A percentile compares a stretch with the other conserved stretches of the same genome.
Conservation (phyloP, 805 yeast genomes). For the Metschnikowia hibisci region DNA sequence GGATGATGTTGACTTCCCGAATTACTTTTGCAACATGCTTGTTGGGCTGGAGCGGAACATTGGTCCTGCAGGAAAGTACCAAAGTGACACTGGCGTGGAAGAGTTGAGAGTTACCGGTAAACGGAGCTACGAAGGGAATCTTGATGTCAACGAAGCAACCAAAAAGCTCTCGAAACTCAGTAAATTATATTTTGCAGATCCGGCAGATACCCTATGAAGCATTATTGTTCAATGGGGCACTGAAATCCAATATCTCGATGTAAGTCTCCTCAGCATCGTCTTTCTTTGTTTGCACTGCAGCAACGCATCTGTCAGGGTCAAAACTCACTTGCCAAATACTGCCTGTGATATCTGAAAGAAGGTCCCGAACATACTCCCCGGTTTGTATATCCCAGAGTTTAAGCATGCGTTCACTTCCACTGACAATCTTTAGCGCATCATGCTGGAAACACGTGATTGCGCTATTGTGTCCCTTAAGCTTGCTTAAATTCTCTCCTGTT, state of each 20-base stretch:
- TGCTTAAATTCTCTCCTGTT: constrained; percentile 59
- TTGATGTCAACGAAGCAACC: constrained; percentile 32
- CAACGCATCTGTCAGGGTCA: constrained; percentile 78
- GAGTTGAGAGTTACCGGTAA: constrained; percentile 10
- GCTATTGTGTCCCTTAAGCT: constrained; percentile 74
- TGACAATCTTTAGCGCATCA: constrained; percentile 75
- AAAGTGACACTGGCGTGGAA: constrained; percentile 12
- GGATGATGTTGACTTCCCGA: constrained; percentile 12
- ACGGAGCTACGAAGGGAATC: constrained; percentile 19
- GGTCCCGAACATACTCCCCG: constrained; percentile 71
- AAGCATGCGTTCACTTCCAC: constrained; percentile 85
- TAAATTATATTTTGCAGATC: constrained; percentile 29
- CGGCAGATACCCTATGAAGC: constrained; percentile 1
- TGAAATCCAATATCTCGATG: constrained; percentile 83
- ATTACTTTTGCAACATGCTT: constrained; percentile 26
- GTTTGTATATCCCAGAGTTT: constrained; percentile 82
- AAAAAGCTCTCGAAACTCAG: constrained; percentile 33
- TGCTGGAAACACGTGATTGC: constrained; percentile 94
- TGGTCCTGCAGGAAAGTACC: constrained; percentile 26
- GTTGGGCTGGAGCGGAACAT: constrained; percentile 20
- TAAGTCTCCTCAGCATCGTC: constrained; percentile 57
- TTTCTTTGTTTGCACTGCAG: constrained; percentile 68
- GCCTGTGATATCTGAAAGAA: constrained; percentile 71
- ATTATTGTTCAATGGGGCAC: constrained; percentile 23
- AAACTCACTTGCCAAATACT: constrained; percentile 94